Percentiles rank a stretch among this genome's conserved stretches.
Evolutionary conservation across 2,329 filamentous ascomycete genomes (phyloP).

Genomic region (Colletotrichum plurivorum): DNA sequence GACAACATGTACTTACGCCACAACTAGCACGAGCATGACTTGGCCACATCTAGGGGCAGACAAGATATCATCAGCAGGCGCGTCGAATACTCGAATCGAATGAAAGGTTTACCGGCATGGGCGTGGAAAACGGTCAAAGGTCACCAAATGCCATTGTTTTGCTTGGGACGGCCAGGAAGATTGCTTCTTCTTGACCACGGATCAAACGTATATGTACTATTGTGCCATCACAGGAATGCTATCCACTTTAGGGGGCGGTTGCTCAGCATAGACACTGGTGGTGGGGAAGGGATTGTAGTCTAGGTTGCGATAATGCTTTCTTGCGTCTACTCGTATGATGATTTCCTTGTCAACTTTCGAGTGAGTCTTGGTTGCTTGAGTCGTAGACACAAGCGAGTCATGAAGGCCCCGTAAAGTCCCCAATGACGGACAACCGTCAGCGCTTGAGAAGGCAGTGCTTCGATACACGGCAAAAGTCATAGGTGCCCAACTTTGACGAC

Average conservation of each 20-base stretch:
- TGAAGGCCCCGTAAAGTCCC: no score
- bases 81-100: slow-evolving; percentile 43
- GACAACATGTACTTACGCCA: slow-evolving; percentile 54
- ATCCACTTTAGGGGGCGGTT: slow-evolving; percentile 54
- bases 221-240: slow-evolving; percentile 59
- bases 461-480: no score
- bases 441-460: no score
- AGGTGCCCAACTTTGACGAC: no score
- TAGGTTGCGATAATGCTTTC: slow-evolving; percentile 52
- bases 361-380: neutral
- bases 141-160: slow-evolving; percentile 40
- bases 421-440: no score
- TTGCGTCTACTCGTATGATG: slow-evolving; percentile 18
- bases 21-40: slow-evolving; percentile 40
- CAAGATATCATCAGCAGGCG: slow-evolving; percentile 41
- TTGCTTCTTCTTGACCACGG: slow-evolving; percentile 43
- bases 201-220: slow-evolving; percentile 64
- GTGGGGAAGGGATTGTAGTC: slow-evolving; percentile 58
- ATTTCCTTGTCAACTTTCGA: neutral
- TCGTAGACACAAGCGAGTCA: no score
- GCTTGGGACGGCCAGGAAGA: slow-evolving; percentile 42
- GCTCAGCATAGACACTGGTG: slow-evolving; percentile 63
- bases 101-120: slow-evolving; percentile 41
- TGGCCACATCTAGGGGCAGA: slow-evolving; percentile 44
- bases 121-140: slow-evolving; percentile 41